A percentile compares a stretch with the other conserved stretches of the same genome.
phyloP scores from a whole-genome alignment of 106 monocot genomes.

The Dendrobium chrysotoxum region DNA sequence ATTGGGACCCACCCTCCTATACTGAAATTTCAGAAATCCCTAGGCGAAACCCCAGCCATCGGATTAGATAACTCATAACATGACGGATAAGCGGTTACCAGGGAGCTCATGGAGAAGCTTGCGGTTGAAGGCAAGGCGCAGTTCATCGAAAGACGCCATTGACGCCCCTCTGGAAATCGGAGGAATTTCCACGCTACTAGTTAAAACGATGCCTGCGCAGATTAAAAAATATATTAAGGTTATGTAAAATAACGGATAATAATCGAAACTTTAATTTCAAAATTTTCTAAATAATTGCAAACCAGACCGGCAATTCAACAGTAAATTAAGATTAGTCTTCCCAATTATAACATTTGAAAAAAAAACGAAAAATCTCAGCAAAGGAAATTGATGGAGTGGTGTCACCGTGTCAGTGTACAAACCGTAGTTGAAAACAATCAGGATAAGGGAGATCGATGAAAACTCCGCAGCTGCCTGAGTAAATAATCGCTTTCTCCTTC shows the following conservation, averaged over 20 bases:
- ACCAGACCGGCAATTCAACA: too few species aligned
- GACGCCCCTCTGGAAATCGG: not conserved
- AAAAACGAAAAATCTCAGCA: not conserved
- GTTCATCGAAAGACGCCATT: not conserved
- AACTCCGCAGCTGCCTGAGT: not conserved
- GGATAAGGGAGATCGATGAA: not conserved
- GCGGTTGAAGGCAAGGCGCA: not conserved
- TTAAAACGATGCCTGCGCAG: not conserved
- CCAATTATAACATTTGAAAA: not conserved
- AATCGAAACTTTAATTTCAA: too few species aligned
- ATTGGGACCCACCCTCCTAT: not conserved
- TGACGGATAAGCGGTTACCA: not conserved
- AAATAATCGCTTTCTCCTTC: not conserved
- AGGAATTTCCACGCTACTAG: not conserved
- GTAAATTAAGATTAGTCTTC: too few species aligned
- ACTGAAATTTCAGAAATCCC: not conserved
- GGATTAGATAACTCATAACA: not conserved
- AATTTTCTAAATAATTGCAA: too few species aligned
- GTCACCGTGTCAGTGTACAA: not conserved
- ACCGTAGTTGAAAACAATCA: not conserved
- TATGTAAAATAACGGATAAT: not conserved
- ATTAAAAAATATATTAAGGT: not conserved
- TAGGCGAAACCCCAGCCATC: not conserved
- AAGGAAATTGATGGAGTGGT: not conserved
- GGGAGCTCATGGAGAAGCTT: not conserved